Conservation (phyloP, 139 green algal species). For the Chlamydomonas sp. region DNA sequence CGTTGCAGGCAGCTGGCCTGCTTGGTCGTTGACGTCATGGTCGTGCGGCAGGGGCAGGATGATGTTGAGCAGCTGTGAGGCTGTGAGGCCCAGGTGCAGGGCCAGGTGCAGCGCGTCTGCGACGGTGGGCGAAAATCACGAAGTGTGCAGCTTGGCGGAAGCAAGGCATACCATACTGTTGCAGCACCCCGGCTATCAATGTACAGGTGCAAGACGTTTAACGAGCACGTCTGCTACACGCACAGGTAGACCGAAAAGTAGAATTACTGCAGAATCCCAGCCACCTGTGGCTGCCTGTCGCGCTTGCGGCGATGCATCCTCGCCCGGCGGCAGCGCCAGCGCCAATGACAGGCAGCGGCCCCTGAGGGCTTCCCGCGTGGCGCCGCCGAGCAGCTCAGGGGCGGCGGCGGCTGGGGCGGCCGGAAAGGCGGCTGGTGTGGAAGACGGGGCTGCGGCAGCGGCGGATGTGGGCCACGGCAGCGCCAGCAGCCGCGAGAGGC, state of each 20-base stretch:
- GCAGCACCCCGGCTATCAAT: not conserved
- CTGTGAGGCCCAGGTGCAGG: constrained; percentile 23
- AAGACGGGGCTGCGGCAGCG: not conserved
- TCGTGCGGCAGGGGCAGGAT: constrained; percentile 7
- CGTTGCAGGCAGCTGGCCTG: too few relatives aligned
- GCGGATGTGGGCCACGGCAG: constrained; percentile 14
- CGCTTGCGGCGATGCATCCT: constrained; percentile 5
- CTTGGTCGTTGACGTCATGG: too few relatives aligned
- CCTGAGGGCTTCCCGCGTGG: not conserved
- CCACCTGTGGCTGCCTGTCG: not conserved
- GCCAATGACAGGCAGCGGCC: constrained; percentile 8
- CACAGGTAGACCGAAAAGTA: too few relatives aligned
- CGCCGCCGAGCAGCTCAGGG: not conserved
- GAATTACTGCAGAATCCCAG: not conserved
- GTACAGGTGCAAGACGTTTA: not conserved
- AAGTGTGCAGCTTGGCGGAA: too few relatives aligned
- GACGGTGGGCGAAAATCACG: not conserved
- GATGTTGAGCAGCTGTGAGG: not conserved
- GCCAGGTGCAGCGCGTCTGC: constrained; percentile 31
- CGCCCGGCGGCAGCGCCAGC: not conserved
- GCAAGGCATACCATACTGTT: not conserved
- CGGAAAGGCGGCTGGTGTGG: not conserved
- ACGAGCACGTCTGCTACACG: too few relatives aligned
- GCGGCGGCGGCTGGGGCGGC: not conserved
- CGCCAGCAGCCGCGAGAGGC: constrained; percentile 22